phyloP scores from a whole-genome alignment of 345 rosid species.

The Atalantia buxifolia region DNA sequence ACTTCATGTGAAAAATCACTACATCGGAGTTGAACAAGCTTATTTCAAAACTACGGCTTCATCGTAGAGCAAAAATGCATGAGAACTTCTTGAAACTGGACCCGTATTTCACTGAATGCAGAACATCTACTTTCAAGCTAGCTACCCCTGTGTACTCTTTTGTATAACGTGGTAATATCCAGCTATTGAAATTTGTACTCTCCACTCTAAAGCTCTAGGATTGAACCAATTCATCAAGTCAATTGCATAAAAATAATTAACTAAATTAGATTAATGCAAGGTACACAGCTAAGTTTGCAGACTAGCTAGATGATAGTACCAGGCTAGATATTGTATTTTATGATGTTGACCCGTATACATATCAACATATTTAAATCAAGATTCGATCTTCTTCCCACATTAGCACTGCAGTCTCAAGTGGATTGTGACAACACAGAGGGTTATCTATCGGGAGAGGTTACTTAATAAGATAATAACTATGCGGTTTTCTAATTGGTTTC shows the following conservation, averaged over 20 bases:
- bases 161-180: too few species aligned
- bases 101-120: background rate
- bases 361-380: background rate
- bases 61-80: background rate
- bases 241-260: background rate
- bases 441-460: background rate
- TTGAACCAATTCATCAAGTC: background rate
- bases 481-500: background rate
- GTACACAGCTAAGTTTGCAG: background rate
- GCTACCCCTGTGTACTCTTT: background rate
- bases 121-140: background rate
- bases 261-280: too few species aligned
- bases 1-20: background rate
- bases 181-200: background rate
- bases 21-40: background rate
- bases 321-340: background rate
- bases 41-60: background rate
- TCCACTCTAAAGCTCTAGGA: background rate
- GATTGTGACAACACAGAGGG: constrained; percentile 8
- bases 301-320: background rate
- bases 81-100: background rate
- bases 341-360: background rate
- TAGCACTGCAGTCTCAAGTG: background rate
- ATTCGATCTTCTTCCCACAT: background rate
- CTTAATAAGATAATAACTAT: background rate